A percentile compares a stretch with the other conserved stretches of the same genome.
phyloP scores from a whole-genome alignment of 1,139 yeast species.

The Hansenula sp. region DNA sequence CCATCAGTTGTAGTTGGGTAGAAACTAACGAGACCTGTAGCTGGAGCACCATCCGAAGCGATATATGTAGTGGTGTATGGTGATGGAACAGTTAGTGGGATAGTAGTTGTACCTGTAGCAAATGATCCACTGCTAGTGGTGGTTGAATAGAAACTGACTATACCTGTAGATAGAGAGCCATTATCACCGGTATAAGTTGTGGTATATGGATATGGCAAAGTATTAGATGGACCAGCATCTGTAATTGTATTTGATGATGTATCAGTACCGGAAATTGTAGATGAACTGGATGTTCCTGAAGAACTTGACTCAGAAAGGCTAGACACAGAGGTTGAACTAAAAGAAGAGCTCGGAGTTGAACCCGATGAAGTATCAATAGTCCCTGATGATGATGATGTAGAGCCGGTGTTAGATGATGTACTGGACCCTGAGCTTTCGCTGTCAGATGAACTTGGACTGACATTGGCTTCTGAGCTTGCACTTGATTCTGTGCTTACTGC shows the following conservation, averaged over 20 bases:
- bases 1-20: background rate
- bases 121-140: background rate
- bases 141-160: background rate
- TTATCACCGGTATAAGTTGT: background rate
- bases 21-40: background rate
- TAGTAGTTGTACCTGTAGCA: background rate
- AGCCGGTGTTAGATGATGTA: no score
- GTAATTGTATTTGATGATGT: background rate
- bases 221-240: background rate
- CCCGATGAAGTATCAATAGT: background rate
- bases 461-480: no score
- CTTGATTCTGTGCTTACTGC: no score
- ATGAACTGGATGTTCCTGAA: background rate
- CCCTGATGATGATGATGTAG: background rate
- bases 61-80: background rate
- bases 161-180: background rate
- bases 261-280: background rate
- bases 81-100: background rate
- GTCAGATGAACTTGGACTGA: no score
- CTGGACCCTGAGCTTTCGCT: background rate
- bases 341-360: background rate
- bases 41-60: background rate
- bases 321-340: background rate
- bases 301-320: background rate
- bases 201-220: background rate